Evolutionary conservation across 1,284 basidiomycete genomes (phyloP).

Genomic region (Naganishia sp.): DNA sequence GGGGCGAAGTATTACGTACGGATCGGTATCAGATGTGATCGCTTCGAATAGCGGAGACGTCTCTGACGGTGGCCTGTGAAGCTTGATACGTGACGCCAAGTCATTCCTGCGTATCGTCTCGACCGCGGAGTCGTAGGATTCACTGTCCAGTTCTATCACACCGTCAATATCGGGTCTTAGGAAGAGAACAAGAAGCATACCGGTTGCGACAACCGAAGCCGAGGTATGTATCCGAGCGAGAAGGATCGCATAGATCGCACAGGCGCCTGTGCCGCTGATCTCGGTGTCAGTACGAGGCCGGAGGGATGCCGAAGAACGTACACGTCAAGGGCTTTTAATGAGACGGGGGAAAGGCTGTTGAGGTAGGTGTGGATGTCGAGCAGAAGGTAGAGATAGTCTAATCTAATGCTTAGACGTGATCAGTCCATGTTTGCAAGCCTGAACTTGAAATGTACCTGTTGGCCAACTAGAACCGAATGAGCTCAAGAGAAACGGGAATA

Average conservation of each 20-base stretch:
- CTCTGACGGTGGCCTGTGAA: not conserved
- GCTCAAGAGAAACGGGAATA: not conserved
- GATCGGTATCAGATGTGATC: not conserved
- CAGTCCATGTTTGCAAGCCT: not conserved
- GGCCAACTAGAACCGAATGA: slow-evolving; percentile 41
- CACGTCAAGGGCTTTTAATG: slow-evolving; percentile 57
- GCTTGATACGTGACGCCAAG: not conserved
- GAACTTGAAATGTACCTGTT: slow-evolving; percentile 43
- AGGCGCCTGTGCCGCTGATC: slow-evolving; percentile 82
- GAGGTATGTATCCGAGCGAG: slow-evolving; percentile 64
- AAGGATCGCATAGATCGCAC: slow-evolving; percentile 84
- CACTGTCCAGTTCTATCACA: slow-evolving; percentile 65
- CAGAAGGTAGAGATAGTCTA: slow-evolving; percentile 76
- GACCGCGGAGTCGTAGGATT: slow-evolving; percentile 61
- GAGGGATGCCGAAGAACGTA: slow-evolving; percentile 51
- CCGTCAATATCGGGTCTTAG: not conserved
- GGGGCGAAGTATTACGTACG: not conserved
- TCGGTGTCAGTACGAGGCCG: slow-evolving; percentile 45
- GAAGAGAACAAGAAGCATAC: not conserved
- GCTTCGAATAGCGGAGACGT: slow-evolving; percentile 27
- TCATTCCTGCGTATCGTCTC: slow-evolving; percentile 56
- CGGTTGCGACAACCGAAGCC: slow-evolving; percentile 41
- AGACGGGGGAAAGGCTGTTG: not conserved
- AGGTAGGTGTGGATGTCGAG: slow-evolving; percentile 60
- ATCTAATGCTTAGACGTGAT: slow-evolving; percentile 52